Evolutionary conservation across 2,329 filamentous ascomycete species (phyloP).

Genomic region (Leptographium galeiforme): DNA sequence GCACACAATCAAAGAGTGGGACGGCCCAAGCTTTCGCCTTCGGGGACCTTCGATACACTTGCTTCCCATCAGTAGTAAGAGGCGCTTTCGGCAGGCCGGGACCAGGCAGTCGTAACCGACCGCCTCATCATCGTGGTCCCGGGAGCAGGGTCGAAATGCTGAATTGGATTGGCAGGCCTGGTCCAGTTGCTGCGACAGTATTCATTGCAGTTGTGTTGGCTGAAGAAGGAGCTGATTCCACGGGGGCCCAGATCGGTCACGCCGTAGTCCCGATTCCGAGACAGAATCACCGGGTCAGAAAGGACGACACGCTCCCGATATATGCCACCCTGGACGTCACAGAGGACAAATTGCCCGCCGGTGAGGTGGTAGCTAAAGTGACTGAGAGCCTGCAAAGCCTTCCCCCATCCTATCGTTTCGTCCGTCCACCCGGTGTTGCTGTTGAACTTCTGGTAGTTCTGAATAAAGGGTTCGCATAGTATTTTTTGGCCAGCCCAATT

Average conservation of each 20-base stretch:
- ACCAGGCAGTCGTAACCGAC: neutral
- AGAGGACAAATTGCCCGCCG: constrained; percentile 23
- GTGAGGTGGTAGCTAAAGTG: constrained; percentile 28
- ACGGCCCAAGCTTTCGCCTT: too few species aligned
- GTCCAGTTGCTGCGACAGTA: constrained; percentile 18
- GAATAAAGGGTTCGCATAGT: constrained; percentile 25
- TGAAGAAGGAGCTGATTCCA: constrained; percentile 27
- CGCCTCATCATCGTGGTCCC: constrained; percentile 1
- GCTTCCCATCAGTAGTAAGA: too few species aligned
- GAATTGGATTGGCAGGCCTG: constrained; percentile 5
- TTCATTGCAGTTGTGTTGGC: constrained; percentile 20
- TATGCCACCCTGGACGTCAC: constrained; percentile 28
- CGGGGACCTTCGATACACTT: too few species aligned
- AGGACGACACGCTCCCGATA: constrained; percentile 22
- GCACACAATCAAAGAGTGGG: too few species aligned
- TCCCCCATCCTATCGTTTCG: constrained; percentile 16
- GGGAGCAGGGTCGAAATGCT: neutral
- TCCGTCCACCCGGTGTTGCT: constrained; percentile 27
- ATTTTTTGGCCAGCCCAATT: constrained; percentile 10
- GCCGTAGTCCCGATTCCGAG: constrained; percentile 21
- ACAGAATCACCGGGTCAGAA: constrained; percentile 28
- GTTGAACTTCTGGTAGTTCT: constrained; percentile 28
- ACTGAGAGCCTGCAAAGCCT: constrained; percentile 28
- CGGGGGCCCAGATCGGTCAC: constrained; percentile 24
- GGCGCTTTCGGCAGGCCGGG: neutral